Conservation (phyloP, 202 grass and related monocot species). For the Zoysia matrella region DNA sequence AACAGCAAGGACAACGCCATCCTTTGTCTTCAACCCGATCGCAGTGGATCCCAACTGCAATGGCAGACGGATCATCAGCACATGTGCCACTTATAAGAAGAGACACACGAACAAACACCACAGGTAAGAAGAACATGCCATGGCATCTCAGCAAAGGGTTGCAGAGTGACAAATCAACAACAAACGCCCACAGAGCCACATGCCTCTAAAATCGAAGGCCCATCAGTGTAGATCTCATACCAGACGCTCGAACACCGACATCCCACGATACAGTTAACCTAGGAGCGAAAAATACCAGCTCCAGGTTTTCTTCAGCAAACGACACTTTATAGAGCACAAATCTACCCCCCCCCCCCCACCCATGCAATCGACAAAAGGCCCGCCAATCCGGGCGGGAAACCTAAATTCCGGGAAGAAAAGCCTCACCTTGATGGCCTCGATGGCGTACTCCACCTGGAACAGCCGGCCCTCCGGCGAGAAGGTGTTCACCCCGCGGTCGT, state of each 20-base stretch:
- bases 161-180: neutral
- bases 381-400: no score
- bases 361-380: no score
- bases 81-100: neutral
- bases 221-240: no score
- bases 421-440: neutral
- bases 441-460: conserved; percentile 97
- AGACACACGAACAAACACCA: no score
- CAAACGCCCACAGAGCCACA: neutral
- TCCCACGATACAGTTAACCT: no score
- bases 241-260: no score
- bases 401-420: neutral
- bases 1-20: conserved; percentile 92
- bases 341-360: no score
- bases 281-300: no score
- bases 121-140: neutral
- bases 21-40: conserved; percentile 88
- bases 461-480: conserved; percentile 88
- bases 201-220: no score
- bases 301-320: no score
- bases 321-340: no score
- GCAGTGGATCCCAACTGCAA: conserved; percentile 89
- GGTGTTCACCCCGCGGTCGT: conserved; percentile 84
- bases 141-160: conserved; percentile 12
- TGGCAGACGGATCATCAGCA: conserved; percentile 21